Base-by-base conservation (phyloP, 2,329 filamentous ascomycete species). In the Hymenotorrendiella dingleyae region DNA sequence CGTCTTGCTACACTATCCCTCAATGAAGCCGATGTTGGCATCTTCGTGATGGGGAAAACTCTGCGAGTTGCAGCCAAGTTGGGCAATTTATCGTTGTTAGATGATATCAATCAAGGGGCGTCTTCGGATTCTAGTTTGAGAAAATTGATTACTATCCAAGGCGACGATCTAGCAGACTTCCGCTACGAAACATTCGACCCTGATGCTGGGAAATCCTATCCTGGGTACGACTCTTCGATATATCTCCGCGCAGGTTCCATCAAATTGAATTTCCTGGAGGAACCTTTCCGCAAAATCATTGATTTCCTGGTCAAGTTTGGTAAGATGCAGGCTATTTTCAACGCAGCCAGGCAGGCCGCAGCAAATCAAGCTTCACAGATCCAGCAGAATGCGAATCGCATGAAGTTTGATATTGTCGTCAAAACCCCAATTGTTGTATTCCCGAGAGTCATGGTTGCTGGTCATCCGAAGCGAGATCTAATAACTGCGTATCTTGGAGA, bases 301-400 rank as follows among this genome's bases (percentile, higher is more conserved):
- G 87, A 94, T 54, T 99, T 98, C 64, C 72, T 94, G 32, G 89
- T 99, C 62, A 98, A 98, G 58, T 99, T 99, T 62, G 93, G 94
- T 47, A 95, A 94, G 66, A 99, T 99, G 93, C 93, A 98, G 65
- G 91, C 93, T 17, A 85, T 98, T 40, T 98, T 95, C 71, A 98
- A 99, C 60, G 91, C 93, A 30, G 93, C 94, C 10, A 80, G 94
- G 24, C 88, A 95, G 64, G 94, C 91, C 28, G 93, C 94, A 3
- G 87, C 93, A 28, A 91, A 86, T 48, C 90, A 96, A 63, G 94
- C 93, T 8, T 94, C 79, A 45, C 90, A 96, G 59, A 78, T 98
- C 5, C 93, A 97, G 59, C 84, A 97, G 58, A 90, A 82, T 58
- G 86, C 86, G 0, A 87, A 82, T 58, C 88, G 87, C 50, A 86